Percentiles rank a stretch among this genome's conserved stretches.
These are phyloP conservation scores for Rosa hybrid DNA, from an alignment of 331 rosid species.

Conservation along the genomic window DNA sequence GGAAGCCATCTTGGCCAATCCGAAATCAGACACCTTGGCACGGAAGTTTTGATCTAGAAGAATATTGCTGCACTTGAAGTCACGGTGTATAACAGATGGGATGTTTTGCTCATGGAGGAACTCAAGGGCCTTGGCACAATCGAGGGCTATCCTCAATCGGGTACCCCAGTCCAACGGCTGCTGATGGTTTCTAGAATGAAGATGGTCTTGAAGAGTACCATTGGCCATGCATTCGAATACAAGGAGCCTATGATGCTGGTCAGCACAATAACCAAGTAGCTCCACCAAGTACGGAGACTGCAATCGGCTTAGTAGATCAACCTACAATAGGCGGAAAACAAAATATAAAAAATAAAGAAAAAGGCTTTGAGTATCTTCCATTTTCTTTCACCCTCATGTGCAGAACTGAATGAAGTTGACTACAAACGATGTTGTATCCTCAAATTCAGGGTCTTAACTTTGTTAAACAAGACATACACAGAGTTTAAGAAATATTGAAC, in stretches of 20 bases:
- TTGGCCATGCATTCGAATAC: slow-evolving; percentile 74
- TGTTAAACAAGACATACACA: slow-evolving; percentile 10
- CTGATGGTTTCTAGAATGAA: slow-evolving; percentile 43
- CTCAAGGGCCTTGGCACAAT: slow-evolving; percentile 88
- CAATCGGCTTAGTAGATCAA: slow-evolving; percentile 83
- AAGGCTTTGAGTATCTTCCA: slow-evolving; percentile 15
- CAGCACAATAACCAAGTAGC: slow-evolving; percentile 94
- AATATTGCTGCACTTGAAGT: slow-evolving; percentile 78
- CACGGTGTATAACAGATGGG: slow-evolving; percentile 85
- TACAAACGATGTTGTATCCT: slow-evolving; percentile 19
- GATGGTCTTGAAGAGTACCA: slow-evolving; percentile 76
- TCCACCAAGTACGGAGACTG: slow-evolving; percentile 78
- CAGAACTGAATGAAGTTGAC: slow-evolving; percentile 20
- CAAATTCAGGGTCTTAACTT: slow-evolving; percentile 37
- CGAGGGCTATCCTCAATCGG: slow-evolving; percentile 92
- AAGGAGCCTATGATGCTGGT: slow-evolving; percentile 82
- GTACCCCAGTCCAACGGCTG: slow-evolving; percentile 85
- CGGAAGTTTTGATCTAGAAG: slow-evolving; percentile 73
- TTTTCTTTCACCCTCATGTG: slow-evolving; percentile 43
- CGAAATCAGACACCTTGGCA: slow-evolving; percentile 85
- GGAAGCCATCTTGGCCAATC: slow-evolving; percentile 87
- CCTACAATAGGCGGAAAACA: slow-evolving; percentile 45
- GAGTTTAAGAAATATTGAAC: background rate
- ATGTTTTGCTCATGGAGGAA: slow-evolving; percentile 77
- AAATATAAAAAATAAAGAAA: background rate